phyloP scores from a whole-genome alignment of 306 rosid genomes.

The Citrullus amarus region DNA sequence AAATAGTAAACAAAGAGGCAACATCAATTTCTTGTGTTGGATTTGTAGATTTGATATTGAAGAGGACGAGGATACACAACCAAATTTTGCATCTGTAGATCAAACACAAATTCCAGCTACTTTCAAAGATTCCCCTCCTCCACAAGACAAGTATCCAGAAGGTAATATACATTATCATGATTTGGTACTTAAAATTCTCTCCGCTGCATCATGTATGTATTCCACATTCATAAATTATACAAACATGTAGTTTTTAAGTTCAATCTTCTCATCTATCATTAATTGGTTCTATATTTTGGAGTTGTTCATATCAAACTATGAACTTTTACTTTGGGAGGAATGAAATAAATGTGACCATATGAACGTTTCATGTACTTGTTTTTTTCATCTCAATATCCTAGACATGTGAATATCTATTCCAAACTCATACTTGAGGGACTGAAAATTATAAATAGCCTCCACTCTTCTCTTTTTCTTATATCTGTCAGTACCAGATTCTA shows the following conservation, averaged over 20 bases:
- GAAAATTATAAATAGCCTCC: neutral
- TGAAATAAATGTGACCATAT: neutral
- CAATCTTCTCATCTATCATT: neutral
- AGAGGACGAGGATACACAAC: constrained; percentile 47
- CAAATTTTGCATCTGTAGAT: constrained; percentile 32
- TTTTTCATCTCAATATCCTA: neutral
- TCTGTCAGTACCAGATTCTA: neutral
- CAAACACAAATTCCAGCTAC: constrained; percentile 26
- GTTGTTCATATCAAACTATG: neutral
- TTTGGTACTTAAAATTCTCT: neutral
- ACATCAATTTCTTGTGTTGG: neutral
- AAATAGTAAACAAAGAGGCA: neutral
- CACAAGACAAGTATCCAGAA: constrained; percentile 25
- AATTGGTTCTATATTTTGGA: neutral
- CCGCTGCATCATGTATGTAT: neutral
- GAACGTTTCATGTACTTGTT: neutral
- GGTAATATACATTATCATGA: constrained; percentile 19
- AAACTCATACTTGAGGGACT: neutral
- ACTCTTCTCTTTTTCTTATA: neutral
- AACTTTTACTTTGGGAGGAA: neutral
- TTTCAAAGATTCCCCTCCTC: constrained; percentile 45
- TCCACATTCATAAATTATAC: neutral
- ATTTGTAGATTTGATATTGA: constrained; percentile 62
- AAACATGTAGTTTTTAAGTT: neutral
- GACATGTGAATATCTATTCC: neutral